Conservation (phyloP, 176 grass and related monocot species). For the Carex myosuroides region DNA sequence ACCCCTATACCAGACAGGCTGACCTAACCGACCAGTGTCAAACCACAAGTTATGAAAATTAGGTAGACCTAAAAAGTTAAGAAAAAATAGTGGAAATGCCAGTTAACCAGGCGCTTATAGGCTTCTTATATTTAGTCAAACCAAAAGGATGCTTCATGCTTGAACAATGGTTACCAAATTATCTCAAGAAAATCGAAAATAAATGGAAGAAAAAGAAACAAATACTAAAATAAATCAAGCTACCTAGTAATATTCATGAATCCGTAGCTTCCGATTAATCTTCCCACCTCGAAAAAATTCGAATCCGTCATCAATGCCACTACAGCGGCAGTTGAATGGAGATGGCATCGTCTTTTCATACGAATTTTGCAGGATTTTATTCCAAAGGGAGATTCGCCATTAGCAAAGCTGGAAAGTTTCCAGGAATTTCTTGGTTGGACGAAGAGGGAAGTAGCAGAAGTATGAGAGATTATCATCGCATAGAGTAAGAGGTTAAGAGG, state of each 20-base stretch:
- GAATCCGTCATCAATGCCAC: conserved; percentile 68
- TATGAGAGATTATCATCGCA: neutral
- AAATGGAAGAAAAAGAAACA: neutral
- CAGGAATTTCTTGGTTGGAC: neutral
- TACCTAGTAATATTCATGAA: conserved; percentile 96
- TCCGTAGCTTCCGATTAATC: conserved; percentile 64
- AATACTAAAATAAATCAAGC: neutral
- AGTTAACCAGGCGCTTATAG: neutral
- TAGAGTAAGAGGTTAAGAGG: neutral
- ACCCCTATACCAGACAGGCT: neutral
- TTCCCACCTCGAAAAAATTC: conserved; percentile 74
- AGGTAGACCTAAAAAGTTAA: neutral
- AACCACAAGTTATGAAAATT: conserved; percentile 4
- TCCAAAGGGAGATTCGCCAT: neutral
- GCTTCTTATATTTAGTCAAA: neutral
- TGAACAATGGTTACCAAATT: neutral
- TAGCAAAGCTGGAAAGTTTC: neutral
- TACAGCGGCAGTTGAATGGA: conserved; percentile 8
- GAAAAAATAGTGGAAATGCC: neutral
- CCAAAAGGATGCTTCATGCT: neutral
- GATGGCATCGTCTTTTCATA: neutral
- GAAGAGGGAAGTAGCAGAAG: neutral
- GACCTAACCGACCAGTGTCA: neutral
- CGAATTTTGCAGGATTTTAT: neutral
- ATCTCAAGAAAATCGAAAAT: neutral